phyloP scores from a whole-genome alignment of 2,329 filamentous ascomycete genomes.

The Colletotrichum sp. region DNA sequence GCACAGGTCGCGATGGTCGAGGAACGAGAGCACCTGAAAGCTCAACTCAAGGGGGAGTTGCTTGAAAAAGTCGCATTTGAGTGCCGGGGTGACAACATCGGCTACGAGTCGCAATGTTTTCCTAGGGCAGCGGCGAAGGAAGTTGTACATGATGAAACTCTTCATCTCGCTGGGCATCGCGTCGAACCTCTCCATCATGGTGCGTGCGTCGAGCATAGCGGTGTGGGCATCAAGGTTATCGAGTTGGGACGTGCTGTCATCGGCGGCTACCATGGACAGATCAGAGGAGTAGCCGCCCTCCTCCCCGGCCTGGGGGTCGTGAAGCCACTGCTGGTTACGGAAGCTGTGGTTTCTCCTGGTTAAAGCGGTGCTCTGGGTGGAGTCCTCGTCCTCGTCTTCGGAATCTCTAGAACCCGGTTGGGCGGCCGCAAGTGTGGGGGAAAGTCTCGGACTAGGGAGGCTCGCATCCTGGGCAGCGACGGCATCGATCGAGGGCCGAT shows the following conservation, averaged over 20 bases:
- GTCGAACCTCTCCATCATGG: slow-evolving; percentile 89
- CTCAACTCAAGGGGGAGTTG: slow-evolving; percentile 86
- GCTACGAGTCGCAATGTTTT: slow-evolving; percentile 89
- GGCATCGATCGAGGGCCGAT: slow-evolving; percentile 65
- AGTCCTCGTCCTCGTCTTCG: slow-evolving; percentile 48
- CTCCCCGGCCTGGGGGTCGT: slow-evolving; percentile 46
- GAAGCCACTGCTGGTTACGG: slow-evolving; percentile 31
- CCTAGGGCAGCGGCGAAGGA: slow-evolving; percentile 85
- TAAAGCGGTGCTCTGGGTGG: slow-evolving; percentile 7
- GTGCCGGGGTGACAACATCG: slow-evolving; percentile 86
- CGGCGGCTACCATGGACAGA: slow-evolving; percentile 5
- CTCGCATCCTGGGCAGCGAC: slow-evolving; percentile 84
- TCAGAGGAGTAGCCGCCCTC: slow-evolving; percentile 35
- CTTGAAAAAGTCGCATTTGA: slow-evolving; percentile 92
- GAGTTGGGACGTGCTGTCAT: slow-evolving; percentile 29
- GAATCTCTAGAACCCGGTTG: slow-evolving; percentile 47
- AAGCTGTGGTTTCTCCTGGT: slow-evolving; percentile 12
- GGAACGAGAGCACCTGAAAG: slow-evolving; percentile 84
- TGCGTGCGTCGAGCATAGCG: slow-evolving; percentile 76
- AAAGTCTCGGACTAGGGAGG: slow-evolving; percentile 91
- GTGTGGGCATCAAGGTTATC: slow-evolving; percentile 36
- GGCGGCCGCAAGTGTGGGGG: slow-evolving; percentile 82
- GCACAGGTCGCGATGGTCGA: slow-evolving; percentile 86
- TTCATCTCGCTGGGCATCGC: slow-evolving; percentile 91
- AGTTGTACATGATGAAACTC: slow-evolving; percentile 95